Percentiles rank a stretch among this genome's conserved stretches.
Conservation (phyloP, 2,329 filamentous ascomycete genomes). For the Zymoseptoria tritici region DNA sequence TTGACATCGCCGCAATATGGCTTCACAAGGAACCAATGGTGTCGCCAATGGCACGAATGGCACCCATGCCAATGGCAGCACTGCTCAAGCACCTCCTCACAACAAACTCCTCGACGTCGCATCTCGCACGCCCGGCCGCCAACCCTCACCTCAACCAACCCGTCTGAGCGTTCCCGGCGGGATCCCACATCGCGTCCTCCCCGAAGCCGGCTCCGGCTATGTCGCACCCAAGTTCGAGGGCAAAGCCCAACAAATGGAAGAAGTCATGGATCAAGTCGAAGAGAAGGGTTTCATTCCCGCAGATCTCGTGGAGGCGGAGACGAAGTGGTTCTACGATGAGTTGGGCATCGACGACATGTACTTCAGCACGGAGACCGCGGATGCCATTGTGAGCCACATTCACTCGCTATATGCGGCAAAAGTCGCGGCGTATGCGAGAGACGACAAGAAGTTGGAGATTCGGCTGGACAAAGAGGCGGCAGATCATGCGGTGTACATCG, state of each 20-base stretch:
- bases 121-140: constrained; percentile 49
- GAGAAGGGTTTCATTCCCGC: constrained; percentile 79
- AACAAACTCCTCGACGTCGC: constrained; percentile 54
- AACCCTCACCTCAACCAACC: constrained; percentile 80
- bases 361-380: constrained; percentile 81
- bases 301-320: constrained; percentile 75
- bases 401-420: constrained; percentile 96
- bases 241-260: constrained; percentile 82
- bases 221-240: constrained; percentile 90
- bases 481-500: constrained; percentile 97
- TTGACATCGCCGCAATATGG: not conserved
- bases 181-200: constrained; percentile 53
- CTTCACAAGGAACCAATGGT: not conserved
- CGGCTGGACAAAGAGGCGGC: constrained; percentile 88
- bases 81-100: constrained; percentile 19
- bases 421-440: constrained; percentile 83
- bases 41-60: not conserved
- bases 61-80: constrained; percentile 4
- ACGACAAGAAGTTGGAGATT: constrained; percentile 92
- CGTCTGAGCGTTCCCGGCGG: constrained; percentile 66
- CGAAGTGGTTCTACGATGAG: constrained; percentile 95
- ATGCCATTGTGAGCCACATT: constrained; percentile 87
- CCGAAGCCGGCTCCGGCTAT: constrained; percentile 88
- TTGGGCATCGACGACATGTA: constrained; percentile 98
- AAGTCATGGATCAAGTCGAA: constrained; percentile 75